Conservation (phyloP, 2,329 filamentous ascomycete species). For the Sodiomyces alkalinus region DNA sequence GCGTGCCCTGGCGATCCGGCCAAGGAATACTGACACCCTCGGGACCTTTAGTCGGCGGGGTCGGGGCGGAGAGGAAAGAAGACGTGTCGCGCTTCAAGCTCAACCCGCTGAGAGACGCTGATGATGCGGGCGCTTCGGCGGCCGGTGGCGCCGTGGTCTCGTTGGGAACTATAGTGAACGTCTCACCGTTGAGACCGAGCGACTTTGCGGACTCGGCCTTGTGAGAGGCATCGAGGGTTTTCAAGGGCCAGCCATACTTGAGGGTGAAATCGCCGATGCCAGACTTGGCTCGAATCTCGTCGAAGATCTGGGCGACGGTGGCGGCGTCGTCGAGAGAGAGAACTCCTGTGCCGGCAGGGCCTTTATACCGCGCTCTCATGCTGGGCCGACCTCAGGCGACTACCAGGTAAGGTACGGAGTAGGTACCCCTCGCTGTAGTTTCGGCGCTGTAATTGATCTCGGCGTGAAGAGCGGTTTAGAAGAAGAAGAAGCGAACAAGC, state of each 20-base stretch:
- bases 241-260: slow-evolving; percentile 75
- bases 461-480: too few relatives aligned
- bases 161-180: slow-evolving; percentile 30
- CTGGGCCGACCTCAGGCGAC: too few relatives aligned
- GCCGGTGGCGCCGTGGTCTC: slow-evolving; percentile 12
- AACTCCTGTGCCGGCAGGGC: slow-evolving; percentile 56
- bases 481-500: too few relatives aligned
- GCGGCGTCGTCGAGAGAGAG: slow-evolving; percentile 55
- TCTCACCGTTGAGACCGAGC: slow-evolving; percentile 33
- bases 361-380: slow-evolving; percentile 65
- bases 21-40: slow-evolving; percentile 28
- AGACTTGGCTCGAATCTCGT: slow-evolving; percentile 47
- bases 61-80: slow-evolving; percentile 1
- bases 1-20: slow-evolving; percentile 32
- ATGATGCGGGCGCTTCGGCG: slow-evolving; percentile 2
- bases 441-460: too few relatives aligned
- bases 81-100: slow-evolving; percentile 1
- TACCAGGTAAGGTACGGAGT: too few relatives aligned
- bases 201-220: slow-evolving; percentile 30
- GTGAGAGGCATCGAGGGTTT: slow-evolving; percentile 47
- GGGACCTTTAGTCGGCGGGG: slow-evolving; percentile 8
- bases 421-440: too few relatives aligned
- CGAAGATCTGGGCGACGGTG: slow-evolving; percentile 45
- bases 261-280: slow-evolving; percentile 53
- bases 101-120: slow-evolving; percentile 3